These are phyloP conservation scores for Penicillium psychrofluorescens DNA, from an alignment of 495 filamentous ascomycete genomes.

Conservation along the genomic window DNA sequence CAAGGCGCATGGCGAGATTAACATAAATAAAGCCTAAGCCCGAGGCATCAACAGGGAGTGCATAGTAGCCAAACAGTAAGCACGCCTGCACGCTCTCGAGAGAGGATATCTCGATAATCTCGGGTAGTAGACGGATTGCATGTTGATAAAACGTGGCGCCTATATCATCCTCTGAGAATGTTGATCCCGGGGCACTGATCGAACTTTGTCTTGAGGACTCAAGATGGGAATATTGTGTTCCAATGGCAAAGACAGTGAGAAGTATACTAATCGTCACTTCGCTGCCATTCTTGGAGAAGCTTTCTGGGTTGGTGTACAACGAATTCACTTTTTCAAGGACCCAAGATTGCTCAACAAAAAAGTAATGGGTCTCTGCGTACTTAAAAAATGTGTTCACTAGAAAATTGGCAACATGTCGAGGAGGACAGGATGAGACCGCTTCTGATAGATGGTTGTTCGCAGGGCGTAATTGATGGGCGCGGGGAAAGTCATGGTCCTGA, in stretches of 20 bases:
- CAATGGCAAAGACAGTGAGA: slow-evolving; percentile 32
- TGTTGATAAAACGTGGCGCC: slow-evolving; percentile 31
- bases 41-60: slow-evolving; percentile 29
- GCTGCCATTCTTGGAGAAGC: slow-evolving; percentile 16
- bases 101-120: slow-evolving; percentile 33
- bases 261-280: slow-evolving; percentile 25
- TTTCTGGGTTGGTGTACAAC: slow-evolving; percentile 16
- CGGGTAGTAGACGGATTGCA: slow-evolving; percentile 29
- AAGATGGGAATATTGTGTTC: slow-evolving; percentile 37
- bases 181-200: neutral
- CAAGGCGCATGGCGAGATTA: slow-evolving; percentile 25
- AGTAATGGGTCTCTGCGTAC: slow-evolving; percentile 30
- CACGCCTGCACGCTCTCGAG: slow-evolving; percentile 36
- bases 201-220: slow-evolving; percentile 9
- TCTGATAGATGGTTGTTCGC: slow-evolving; percentile 14
- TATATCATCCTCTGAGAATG: slow-evolving; percentile 31
- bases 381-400: slow-evolving; percentile 30
- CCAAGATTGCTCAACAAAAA: slow-evolving; percentile 26
- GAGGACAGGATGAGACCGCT: slow-evolving; percentile 26
- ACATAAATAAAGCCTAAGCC: slow-evolving; percentile 33
- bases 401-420: slow-evolving; percentile 29
- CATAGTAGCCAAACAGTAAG: slow-evolving; percentile 27
- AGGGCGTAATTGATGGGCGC: slow-evolving; percentile 22
- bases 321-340: slow-evolving; percentile 17
- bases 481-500: slow-evolving; percentile 12